These are phyloP conservation scores for Pseudophaeomoniella oleicola DNA, from an alignment of 2,329 filamentous ascomycete genomes.

Conservation along the genomic window DNA sequence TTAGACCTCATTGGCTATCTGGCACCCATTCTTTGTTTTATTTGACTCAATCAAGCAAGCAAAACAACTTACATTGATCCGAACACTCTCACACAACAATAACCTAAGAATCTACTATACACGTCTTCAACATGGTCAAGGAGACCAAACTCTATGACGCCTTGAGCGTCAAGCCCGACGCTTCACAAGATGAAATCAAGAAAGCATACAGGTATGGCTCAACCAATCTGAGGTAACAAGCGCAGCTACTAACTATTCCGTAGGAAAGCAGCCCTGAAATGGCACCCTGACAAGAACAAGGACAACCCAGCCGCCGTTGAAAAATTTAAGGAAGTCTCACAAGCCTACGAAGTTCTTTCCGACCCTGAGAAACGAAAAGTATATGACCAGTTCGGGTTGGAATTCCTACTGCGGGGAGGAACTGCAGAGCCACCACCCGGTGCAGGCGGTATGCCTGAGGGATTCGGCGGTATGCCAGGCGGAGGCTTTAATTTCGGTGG, in stretches of 20 bases:
- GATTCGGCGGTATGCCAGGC: slow-evolving; percentile 40
- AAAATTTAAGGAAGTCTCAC: slow-evolving; percentile 96
- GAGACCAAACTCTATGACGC: slow-evolving; percentile 93
- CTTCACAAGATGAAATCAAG: slow-evolving; percentile 88
- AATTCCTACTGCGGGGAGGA: slow-evolving; percentile 76
- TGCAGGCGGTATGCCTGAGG: slow-evolving; percentile 25
- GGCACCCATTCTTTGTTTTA: no score
- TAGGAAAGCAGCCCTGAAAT: slow-evolving; percentile 79
- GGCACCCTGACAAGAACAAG: slow-evolving; percentile 96
- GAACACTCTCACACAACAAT: no score
- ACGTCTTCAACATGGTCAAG: slow-evolving; percentile 63
- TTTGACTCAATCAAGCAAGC: no score
- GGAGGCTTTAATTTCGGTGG: slow-evolving; percentile 34
- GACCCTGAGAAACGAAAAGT: slow-evolving; percentile 93
- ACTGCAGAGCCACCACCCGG: slow-evolving; percentile 49
- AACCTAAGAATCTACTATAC: no score
- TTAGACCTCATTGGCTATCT: no score
- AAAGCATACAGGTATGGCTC: slow-evolving; percentile 73
- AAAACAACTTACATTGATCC: no score
- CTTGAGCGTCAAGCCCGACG: slow-evolving; percentile 62
- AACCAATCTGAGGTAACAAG: slow-evolving; percentile 2
- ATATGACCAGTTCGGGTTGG: slow-evolving; percentile 89
- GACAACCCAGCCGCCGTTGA: slow-evolving; percentile 72
- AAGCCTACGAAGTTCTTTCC: slow-evolving; percentile 95
- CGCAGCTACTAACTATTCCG: slow-evolving; percentile 7